A percentile compares a stretch with the other conserved stretches of the same genome.
These are phyloP conservation scores for Monilinia laxa DNA, from an alignment of 2,329 filamentous ascomycete species.

Conservation along the genomic window DNA sequence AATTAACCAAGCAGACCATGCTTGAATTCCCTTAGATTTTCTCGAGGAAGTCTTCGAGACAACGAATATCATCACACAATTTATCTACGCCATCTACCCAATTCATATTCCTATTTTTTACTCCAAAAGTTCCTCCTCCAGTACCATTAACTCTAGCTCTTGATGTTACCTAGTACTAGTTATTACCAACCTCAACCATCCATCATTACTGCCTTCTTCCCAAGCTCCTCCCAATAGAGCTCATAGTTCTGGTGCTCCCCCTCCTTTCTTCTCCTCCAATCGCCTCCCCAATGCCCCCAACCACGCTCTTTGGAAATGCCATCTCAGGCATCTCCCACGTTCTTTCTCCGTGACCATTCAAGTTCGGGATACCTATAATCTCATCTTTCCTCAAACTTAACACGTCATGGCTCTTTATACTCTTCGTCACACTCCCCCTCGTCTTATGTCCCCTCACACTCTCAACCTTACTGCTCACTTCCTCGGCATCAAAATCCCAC, in stretches of 20 bases:
- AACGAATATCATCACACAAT: neutral
- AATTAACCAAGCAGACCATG: neutral
- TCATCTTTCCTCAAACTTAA: neutral
- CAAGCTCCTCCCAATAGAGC: conserved; percentile 15
- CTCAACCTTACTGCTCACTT: conserved; percentile 12
- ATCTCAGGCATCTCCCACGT: conserved; percentile 29
- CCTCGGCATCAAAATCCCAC: conserved; percentile 34
- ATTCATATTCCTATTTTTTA: neutral
- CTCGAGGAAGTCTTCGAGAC: neutral
- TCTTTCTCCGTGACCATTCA: conserved; percentile 24
- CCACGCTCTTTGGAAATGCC: conserved; percentile 18
- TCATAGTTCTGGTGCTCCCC: conserved; percentile 12
- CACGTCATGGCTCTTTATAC: conserved; percentile 18
- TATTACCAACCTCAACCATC: neutral
- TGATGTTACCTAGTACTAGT: neutral
- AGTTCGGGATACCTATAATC: neutral
- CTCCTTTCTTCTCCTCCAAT: conserved; percentile 21
- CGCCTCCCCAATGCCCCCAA: conserved; percentile 6
- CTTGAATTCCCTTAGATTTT: neutral
- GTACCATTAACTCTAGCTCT: neutral
- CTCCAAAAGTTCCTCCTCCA: neutral
- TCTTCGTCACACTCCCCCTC: conserved; percentile 25
- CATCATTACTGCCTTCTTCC: conserved; percentile 3
- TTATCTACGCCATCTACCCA: conserved; percentile 3
- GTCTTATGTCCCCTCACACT: conserved; percentile 22